A percentile compares a stretch with the other conserved stretches of the same genome.
phyloP scores from a whole-genome alignment of 208 protist genomes.

The Leishmania turanica region DNA sequence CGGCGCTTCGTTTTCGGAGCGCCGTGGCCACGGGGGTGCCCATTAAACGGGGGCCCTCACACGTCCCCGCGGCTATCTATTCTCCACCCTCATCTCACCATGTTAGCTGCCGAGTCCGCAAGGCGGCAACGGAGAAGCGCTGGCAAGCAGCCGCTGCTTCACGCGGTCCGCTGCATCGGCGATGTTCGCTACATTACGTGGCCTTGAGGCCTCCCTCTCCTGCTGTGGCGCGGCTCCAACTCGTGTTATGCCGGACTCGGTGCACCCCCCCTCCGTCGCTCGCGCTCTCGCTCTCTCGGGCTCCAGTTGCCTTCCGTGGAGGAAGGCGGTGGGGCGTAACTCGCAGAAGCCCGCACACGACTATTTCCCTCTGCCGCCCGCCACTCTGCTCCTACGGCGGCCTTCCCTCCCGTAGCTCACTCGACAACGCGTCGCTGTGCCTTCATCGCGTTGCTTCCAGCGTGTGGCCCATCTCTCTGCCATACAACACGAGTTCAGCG shows the following conservation, averaged over 20 bases:
- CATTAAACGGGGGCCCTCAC: background rate
- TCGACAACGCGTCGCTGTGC: background rate
- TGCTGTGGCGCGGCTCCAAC: too few relatives aligned
- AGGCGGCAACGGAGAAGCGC: background rate
- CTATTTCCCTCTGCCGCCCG: too few relatives aligned
- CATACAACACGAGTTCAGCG: background rate
- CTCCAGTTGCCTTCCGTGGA: too few relatives aligned
- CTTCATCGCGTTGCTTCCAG: background rate
- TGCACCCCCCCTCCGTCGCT: background rate
- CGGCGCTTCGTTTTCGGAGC: too few relatives aligned
- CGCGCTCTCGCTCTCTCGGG: too few relatives aligned
- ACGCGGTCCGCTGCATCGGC: background rate
- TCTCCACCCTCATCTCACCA: background rate
- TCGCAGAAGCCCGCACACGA: background rate
- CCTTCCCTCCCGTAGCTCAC: too few relatives aligned
- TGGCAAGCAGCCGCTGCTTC: background rate
- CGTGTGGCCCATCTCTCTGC: too few relatives aligned
- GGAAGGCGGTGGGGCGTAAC: too few relatives aligned
- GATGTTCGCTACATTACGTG: background rate
- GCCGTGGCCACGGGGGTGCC: too few relatives aligned
- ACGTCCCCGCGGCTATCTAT: background rate
- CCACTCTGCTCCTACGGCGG: background rate
- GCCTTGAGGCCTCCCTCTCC: background rate
- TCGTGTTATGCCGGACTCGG: too few relatives aligned
- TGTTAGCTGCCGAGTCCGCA: background rate